Base-by-base conservation (phyloP, 2,329 filamentous ascomycete species). In the Penicillium psychrosexuale region DNA sequence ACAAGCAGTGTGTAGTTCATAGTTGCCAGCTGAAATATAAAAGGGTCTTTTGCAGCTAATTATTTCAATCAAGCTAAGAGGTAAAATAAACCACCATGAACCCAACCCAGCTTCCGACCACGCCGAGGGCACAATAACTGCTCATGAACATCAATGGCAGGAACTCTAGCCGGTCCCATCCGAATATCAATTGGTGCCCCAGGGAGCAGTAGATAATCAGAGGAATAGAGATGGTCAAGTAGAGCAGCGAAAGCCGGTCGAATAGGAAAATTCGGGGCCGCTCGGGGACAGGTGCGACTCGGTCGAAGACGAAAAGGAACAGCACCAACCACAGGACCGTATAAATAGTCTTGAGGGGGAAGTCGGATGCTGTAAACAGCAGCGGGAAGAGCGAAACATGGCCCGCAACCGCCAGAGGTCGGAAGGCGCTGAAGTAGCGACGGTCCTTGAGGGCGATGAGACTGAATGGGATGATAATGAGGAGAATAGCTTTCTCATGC, bases 91-190 rank as follows among this genome's bases (percentile, higher is more conserved):
- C 91, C 31, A 96, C 89, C 77, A 92, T 84, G 71, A 96, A 97
- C 9, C 94, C 92, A 38, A 97, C 67, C 93, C 93, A 97, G 75
- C 94, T 97, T 3, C 91, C 91, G 17, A 97, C 85, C 0, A 97
- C 92, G n/a, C 94, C 94, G 55, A 97, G 79, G 5, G 94, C 94
- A 33, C 89, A 90, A 73, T 97, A 99, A 12, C 90, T 89, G 78
- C 93, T 97, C 63, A 87, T 97, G 70, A 97, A 94, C 93, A 99
- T 97, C 64, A 97, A 78, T 27, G 94, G 94, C 51, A 99, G 75
- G 72, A 97, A 99, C 74, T 97, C 91, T 66, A 89, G 90, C 60
- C 79, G 66, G 19, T 69, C 65, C 49, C 85, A 82, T 0, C 91
- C 91, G 76, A 96, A 97, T 5, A 95, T 76, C n/a, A 93, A 72